phyloP scores from a whole-genome alignment of 2,329 filamentous ascomycete species.

The Trichoderma atroviride region DNA sequence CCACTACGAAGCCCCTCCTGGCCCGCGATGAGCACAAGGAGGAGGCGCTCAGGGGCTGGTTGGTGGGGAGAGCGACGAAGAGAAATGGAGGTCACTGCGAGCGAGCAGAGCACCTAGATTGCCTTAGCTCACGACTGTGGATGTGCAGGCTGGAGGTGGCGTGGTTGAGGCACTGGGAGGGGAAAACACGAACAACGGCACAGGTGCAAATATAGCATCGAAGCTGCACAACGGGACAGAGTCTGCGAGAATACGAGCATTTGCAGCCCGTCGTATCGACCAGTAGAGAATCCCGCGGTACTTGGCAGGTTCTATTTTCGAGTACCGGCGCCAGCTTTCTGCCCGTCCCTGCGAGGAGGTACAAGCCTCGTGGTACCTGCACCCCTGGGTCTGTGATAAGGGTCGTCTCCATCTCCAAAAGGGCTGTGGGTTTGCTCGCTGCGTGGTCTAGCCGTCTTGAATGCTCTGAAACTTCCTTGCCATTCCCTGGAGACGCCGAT shows the following conservation, averaged over 20 bases:
- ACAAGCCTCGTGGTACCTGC: background rate
- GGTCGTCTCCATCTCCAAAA: conserved; percentile 15
- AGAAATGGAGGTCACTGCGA: background rate
- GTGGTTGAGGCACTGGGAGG: background rate
- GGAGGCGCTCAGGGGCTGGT: background rate
- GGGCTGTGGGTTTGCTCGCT: conserved; percentile 16
- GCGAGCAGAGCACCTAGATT: background rate
- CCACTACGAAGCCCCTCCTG: background rate
- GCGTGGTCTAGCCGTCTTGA: conserved; percentile 23
- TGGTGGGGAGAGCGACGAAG: background rate
- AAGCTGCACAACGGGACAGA: background rate
- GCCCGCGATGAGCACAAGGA: background rate
- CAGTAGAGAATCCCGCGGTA: background rate
- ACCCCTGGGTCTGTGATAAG: conserved; percentile 25
- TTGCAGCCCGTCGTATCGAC: background rate
- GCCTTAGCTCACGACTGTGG: background rate
- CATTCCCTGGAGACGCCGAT: conserved; percentile 30
- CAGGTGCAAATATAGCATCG: background rate
- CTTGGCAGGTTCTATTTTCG: background rate
- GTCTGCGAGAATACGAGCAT: background rate
- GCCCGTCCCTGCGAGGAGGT: background rate
- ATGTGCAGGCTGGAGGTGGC: background rate
- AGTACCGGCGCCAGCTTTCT: background rate
- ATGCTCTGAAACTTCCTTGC: conserved; percentile 28
- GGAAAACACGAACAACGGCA: background rate